phyloP scores from a whole-genome alignment of 352 stramenopile species.

The Phytopythium delawarense region DNA sequence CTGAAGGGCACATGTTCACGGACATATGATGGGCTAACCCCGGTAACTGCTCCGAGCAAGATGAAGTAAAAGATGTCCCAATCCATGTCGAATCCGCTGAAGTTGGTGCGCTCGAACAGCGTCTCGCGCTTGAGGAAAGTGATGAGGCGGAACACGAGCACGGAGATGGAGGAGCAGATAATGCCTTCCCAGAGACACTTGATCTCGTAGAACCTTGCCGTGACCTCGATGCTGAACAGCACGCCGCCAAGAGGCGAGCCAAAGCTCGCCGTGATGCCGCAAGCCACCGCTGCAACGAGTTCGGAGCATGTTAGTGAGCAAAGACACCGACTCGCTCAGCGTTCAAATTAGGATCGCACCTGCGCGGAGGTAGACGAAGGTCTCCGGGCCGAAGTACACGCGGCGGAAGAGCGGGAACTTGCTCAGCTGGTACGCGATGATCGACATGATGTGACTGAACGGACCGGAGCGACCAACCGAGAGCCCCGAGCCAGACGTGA shows the following conservation, averaged over 20 bases:
- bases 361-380: constrained; percentile 65
- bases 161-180: constrained; percentile 75
- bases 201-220: constrained; percentile 82
- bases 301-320: not conserved
- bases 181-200: constrained; percentile 82
- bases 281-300: constrained; percentile 44
- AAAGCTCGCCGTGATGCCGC: constrained; percentile 78
- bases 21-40: constrained; percentile 26
- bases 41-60: constrained; percentile 57
- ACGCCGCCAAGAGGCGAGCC: constrained; percentile 73
- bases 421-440: constrained; percentile 66
- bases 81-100: constrained; percentile 76
- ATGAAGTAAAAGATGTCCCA: constrained; percentile 74
- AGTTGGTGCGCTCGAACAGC: constrained; percentile 76
- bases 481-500: constrained; percentile 58
- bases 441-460: constrained; percentile 74
- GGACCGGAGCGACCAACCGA: constrained; percentile 66
- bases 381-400: constrained; percentile 62
- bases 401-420: constrained; percentile 64
- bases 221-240: constrained; percentile 85
- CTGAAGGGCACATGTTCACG: too few relatives aligned
- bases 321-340: not conserved
- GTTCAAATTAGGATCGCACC: constrained; percentile 17
- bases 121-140: constrained; percentile 68
- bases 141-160: constrained; percentile 75